A percentile compares a stretch with the other conserved stretches of the same genome.
Conservation (phyloP, 1,139 yeast genomes). For the Pichia sp. region DNA sequence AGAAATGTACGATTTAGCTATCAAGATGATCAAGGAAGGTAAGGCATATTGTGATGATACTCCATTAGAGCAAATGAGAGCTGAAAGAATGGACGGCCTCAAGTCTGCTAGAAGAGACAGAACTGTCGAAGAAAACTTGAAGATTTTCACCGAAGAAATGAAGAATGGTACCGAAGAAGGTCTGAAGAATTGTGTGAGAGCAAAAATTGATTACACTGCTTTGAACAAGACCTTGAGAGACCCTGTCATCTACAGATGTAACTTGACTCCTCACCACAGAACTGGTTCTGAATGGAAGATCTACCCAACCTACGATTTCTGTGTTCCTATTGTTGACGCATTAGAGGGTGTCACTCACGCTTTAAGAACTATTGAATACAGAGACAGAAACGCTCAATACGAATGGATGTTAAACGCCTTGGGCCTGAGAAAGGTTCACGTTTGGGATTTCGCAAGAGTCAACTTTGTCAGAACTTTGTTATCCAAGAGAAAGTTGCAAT, state of each 20-base stretch:
- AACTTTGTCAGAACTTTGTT: constrained; percentile 91
- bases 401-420: constrained; percentile 88
- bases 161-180: constrained; percentile 89
- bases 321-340: constrained; percentile 93
- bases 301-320: constrained; percentile 97
- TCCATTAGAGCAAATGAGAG: constrained; percentile 89
- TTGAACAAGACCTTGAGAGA: constrained; percentile 93
- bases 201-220: constrained; percentile 86
- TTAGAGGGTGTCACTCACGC: constrained; percentile 97
- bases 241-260: constrained; percentile 95
- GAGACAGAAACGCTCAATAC: constrained; percentile 97
- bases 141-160: constrained; percentile 84
- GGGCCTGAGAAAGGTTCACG: constrained; percentile 79
- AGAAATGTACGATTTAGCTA: constrained; percentile 77
- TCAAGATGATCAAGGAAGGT: constrained; percentile 85
- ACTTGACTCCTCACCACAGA: constrained; percentile 94
- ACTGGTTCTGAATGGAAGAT: constrained; percentile 89
- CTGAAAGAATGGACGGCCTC: constrained; percentile 95
- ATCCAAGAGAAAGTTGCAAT: constrained; percentile 94
- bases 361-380: constrained; percentile 92
- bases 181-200: constrained; percentile 83
- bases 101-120: constrained; percentile 87
- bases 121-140: constrained; percentile 81
- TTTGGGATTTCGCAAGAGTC: constrained; percentile 97
- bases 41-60: constrained; percentile 97